These are phyloP conservation scores for Catunica adiposa DNA, from an alignment of 2,329 filamentous ascomycete species.

Conservation along the genomic window DNA sequence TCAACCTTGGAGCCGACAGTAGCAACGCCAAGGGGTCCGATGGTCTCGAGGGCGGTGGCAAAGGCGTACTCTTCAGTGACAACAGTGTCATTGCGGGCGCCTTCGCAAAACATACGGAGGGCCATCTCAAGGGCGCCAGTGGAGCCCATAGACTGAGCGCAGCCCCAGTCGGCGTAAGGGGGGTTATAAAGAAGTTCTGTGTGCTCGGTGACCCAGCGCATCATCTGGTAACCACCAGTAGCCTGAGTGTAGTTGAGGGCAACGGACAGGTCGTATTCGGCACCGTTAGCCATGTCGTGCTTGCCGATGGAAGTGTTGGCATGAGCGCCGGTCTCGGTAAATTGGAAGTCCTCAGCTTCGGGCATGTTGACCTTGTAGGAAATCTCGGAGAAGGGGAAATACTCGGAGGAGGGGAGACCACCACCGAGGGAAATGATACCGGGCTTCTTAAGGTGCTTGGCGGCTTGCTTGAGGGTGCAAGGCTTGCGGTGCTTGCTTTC, in stretches of 20 bases:
- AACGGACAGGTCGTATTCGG: constrained; percentile 57
- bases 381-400: constrained; percentile 80
- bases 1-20: constrained; percentile 36
- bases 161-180: constrained; percentile 80
- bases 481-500: constrained; percentile 46
- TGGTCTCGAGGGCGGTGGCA: constrained; percentile 49
- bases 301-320: constrained; percentile 54
- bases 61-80: constrained; percentile 89
- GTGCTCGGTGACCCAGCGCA: constrained; percentile 87
- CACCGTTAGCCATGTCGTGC: constrained; percentile 40
- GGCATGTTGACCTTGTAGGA: constrained; percentile 51
- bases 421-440: constrained; percentile 85
- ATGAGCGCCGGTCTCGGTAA: constrained; percentile 52
- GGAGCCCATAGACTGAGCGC: constrained; percentile 67
- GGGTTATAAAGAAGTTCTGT: constrained; percentile 80
- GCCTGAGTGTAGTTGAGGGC: constrained; percentile 89
- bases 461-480: constrained; percentile 69
- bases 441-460: constrained; percentile 60
- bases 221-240: constrained; percentile 66
- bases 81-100: constrained; percentile 54
- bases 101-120: constrained; percentile 61
- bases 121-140: constrained; percentile 75
- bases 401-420: constrained; percentile 71
- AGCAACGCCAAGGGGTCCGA: constrained; percentile 35
- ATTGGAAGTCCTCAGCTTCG: constrained; percentile 35